Evolutionary conservation across 495 filamentous ascomycete genomes (phyloP), one percentile per base, ranked within the genome.

Genomic region (Daldinia decipiens): DNA sequence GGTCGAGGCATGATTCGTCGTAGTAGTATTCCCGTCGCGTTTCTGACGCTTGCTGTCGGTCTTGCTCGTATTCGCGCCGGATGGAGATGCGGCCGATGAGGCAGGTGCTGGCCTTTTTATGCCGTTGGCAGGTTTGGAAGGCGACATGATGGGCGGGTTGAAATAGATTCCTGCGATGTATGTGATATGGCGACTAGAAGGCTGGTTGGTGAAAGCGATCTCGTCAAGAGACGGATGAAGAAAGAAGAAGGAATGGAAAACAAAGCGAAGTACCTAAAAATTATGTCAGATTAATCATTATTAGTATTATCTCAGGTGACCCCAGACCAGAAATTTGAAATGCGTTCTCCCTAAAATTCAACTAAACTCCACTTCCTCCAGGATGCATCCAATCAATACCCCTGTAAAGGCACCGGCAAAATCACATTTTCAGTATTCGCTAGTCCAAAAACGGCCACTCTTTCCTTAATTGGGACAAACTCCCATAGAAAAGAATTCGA

Each of bases 1-100:
- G 9, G 79, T 82, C 6, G 84, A 83, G 27, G 81, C 80, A 65
- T 64, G 56, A 19, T 71, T 66, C 8, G 55, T 67, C 40, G 47
- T 45, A 57, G 50, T 8, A 34, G 21, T 32, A 36, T 31, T 38
- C 58, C 66, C 64, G n/a, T 77, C 75, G 65, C 75, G 75, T 65
- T 76, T 77, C 34, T 76, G 75, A 53, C 75, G 75, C 59, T 77
- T 77, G 36, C 64, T 70, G 17, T 75, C 72, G 15, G 67, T 32
- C 54, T 75, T 77, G 55, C 38, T 66, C 31, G 70, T 38, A 11
- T 50, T 70, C 21, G 32, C 17, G 21, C 19, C 17, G 11, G 40
- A n/a, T 26, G 66, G 62, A 39, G 73, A 56, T 32, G 65, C 40
- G 50, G 52, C 31, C 9, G 73, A 67, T 11, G 69, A 72, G 3